Base-by-base conservation (phyloP, 164 flowering plant genomes). In the Berberis vulgaris region DNA sequence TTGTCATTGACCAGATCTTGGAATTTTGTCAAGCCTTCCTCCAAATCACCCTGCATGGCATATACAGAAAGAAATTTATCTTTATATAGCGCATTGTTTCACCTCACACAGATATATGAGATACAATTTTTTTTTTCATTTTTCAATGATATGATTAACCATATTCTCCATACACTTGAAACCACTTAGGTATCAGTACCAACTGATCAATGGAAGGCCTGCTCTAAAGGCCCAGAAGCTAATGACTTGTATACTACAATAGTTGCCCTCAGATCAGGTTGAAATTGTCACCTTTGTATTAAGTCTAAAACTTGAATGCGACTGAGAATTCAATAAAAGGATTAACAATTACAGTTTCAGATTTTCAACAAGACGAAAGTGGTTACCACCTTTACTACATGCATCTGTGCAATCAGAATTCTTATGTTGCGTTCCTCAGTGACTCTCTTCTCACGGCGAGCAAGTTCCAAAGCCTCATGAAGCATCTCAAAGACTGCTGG, bases 391-490 rank as follows among this genome's bases (percentile, higher is more conserved):
- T 82, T 73, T 4, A 89, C 83, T 11, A 89, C 82, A 79, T 83
- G 88, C 97, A 94, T 91, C 67, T 94, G 97, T 61, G 93, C 99
- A 64, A 85, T 83, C 62, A 94, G 65, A 55, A 94, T 88, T 79
- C 77, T 80, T 59, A 94, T 89, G 68, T 82, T 91, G 69, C 99
- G 84, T 79, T 87, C 95, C 78, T 91, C 95, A 38, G 86, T 80
- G 61, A 88, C 95, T 71, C 83, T 84, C 60, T 84, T 83, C 68
- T 80, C 79, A 40, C 70, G 71, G 4, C 62, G 77, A 69, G 98
- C 86, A 68, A 83, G 47, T 66, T 82, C 81, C 67, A 88, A 67
- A 65, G 96, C 96, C 59, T 82, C 71, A 55, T 84, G 60, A 55
- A 94, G 75, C 98, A 94, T 90, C 69, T 81, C 88, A 76, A 87